A percentile compares a stretch with the other conserved stretches of the same genome.
Conservation (phyloP, 331 rosid species). For the Rhamnella rubrinervis region DNA sequence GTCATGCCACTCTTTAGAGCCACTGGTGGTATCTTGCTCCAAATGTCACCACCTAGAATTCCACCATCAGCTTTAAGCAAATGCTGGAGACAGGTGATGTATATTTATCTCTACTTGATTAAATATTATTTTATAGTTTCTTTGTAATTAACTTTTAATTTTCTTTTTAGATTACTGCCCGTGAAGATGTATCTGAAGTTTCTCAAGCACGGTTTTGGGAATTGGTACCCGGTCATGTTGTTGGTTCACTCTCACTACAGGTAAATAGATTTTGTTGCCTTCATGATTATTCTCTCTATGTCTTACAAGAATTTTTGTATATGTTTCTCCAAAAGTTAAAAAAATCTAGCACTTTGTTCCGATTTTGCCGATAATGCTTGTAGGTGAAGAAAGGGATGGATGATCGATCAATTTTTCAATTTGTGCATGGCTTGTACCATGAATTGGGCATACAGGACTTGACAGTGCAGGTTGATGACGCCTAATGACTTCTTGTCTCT, state of each 20-base stretch:
- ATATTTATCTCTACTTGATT: slow-evolving; percentile 9
- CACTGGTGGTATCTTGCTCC: slow-evolving; percentile 88
- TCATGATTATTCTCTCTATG: neutral
- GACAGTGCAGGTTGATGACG: slow-evolving; percentile 68
- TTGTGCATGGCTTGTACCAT: slow-evolving; percentile 84
- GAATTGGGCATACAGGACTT: slow-evolving; percentile 88
- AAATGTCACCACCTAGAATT: slow-evolving; percentile 91
- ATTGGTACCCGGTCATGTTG: slow-evolving; percentile 85
- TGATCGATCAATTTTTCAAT: slow-evolving; percentile 62
- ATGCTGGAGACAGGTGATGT: slow-evolving; percentile 86
- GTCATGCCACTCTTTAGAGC: slow-evolving; percentile 93
- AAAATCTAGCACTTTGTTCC: slow-evolving; percentile 2
- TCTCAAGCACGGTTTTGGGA: slow-evolving; percentile 90
- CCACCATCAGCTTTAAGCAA: slow-evolving; percentile 88
- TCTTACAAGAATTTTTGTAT: neutral
- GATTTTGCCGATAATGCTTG: slow-evolving; percentile 26
- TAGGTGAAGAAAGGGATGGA: slow-evolving; percentile 81
- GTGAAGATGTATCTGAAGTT: slow-evolving; percentile 74
- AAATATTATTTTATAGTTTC: neutral
- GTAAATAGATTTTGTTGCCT: slow-evolving; percentile 30
- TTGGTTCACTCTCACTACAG: slow-evolving; percentile 78
- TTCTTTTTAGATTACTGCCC: slow-evolving; percentile 57
- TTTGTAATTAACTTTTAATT: neutral
- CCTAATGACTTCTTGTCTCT: slow-evolving; percentile 29
- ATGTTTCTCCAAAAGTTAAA: neutral